Evolutionary conservation across 768 basidiomycete genomes (phyloP).

Genomic region (Fibroporia radiculosa): DNA sequence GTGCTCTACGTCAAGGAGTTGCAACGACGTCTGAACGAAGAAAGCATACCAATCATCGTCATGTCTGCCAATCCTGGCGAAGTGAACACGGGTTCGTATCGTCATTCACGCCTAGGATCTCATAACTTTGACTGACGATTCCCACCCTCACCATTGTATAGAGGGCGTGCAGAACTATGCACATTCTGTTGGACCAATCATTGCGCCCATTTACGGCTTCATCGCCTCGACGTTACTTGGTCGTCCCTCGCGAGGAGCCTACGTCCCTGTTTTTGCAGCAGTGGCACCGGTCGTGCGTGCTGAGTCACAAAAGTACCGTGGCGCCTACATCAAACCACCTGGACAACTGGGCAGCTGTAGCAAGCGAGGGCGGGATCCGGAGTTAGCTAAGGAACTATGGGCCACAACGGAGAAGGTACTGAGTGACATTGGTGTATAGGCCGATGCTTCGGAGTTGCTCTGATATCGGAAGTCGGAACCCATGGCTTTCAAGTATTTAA

Average conservation of each 20-base stretch:
- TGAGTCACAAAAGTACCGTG: slow-evolving; percentile 6
- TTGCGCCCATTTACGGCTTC: slow-evolving; percentile 8
- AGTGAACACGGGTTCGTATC: slow-evolving; percentile 23
- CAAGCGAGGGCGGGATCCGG: slow-evolving; percentile 2
- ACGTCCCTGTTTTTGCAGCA: slow-evolving; percentile 16
- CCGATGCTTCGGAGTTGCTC: too few relatives aligned
- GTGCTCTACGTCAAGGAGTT: slow-evolving; percentile 20
- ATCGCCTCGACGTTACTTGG: slow-evolving; percentile 9
- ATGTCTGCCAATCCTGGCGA: slow-evolving; percentile 29
- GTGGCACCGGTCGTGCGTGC: slow-evolving; percentile 12
- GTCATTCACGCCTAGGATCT: neutral
- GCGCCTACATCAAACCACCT: slow-evolving; percentile 10
- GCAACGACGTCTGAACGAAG: slow-evolving; percentile 20
- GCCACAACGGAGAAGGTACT: slow-evolving; percentile 16
- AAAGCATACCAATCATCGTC: slow-evolving; percentile 23
- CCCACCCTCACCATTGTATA: neutral
- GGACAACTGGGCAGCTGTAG: slow-evolving; percentile 3
- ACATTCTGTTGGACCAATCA: slow-evolving; percentile 7
- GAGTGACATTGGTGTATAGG: slow-evolving; percentile 5
- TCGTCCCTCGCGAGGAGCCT: slow-evolving; percentile 12
- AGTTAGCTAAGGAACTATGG: slow-evolving; percentile 16
- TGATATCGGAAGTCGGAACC: too few relatives aligned
- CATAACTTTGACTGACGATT: neutral
- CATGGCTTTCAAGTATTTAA: too few relatives aligned
- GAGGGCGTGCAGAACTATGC: slow-evolving; percentile 14